These are phyloP conservation scores for Rubia tinctorum DNA, from an alignment of 305 asterid genomes.

Conservation along the genomic window DNA sequence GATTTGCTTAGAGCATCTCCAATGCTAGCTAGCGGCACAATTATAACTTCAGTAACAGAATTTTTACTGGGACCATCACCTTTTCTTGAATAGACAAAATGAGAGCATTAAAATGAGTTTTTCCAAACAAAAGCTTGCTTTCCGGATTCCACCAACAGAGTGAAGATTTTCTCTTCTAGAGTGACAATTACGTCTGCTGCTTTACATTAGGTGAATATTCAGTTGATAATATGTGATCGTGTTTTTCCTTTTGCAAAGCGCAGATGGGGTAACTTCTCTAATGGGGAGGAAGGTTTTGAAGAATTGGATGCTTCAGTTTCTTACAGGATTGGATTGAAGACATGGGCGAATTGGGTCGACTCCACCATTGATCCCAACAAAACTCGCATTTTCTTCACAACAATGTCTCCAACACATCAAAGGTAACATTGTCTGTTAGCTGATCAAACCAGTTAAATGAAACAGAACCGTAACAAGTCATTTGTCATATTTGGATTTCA, in stretches of 20 bases:
- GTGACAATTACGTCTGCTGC: background rate
- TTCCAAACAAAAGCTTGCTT: no score
- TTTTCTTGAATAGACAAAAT: no score
- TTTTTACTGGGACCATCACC: no score
- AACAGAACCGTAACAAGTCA: no score
- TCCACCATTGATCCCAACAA: constrained; percentile 62
- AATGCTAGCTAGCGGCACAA: no score
- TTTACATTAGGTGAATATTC: background rate
- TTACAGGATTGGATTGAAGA: constrained; percentile 64
- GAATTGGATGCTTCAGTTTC: constrained; percentile 63
- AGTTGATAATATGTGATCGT: background rate
- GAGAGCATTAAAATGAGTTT: no score
- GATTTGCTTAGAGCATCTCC: constrained; percentile 7
- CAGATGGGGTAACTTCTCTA: constrained; percentile 88
- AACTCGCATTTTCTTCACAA: constrained; percentile 79
- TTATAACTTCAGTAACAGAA: no score
- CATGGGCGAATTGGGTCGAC: constrained; percentile 97
- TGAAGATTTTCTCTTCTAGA: background rate
- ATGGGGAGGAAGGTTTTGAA: constrained; percentile 74
- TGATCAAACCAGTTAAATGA: no score
- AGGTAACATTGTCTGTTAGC: constrained; percentile 28
- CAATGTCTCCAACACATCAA: constrained; percentile 82
- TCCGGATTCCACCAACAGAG: background rate
- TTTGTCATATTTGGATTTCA: constrained; percentile 10
- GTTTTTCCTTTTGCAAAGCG: constrained; percentile 5